These are phyloP conservation scores for Nicotiana tabacum DNA, from an alignment of 257 asterid genomes.

Conservation along the genomic window DNA sequence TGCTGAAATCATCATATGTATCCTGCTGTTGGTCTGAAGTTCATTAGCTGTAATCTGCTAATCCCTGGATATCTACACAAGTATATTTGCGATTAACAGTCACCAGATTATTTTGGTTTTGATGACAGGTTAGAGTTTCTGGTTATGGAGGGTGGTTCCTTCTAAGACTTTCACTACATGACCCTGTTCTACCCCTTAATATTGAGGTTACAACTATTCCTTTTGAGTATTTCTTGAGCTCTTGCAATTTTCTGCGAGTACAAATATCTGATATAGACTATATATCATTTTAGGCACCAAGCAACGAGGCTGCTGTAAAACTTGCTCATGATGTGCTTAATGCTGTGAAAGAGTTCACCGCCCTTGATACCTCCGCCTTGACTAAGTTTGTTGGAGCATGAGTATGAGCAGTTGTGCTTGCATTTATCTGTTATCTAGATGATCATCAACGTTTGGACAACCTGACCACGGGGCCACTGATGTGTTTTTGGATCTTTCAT, in stretches of 20 bases:
- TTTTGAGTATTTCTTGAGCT: slow-evolving; percentile 7
- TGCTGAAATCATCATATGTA: not conserved
- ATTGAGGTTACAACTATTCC: slow-evolving; percentile 55
- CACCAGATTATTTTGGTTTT: slow-evolving; percentile 11
- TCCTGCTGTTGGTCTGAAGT: not conserved
- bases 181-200: slow-evolving; percentile 94
- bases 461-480: not conserved
- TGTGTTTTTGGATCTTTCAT: not conserved
- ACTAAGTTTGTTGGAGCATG: slow-evolving; percentile 53
- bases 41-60: not conserved
- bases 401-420: not conserved
- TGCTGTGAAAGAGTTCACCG: slow-evolving; percentile 54
- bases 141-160: slow-evolving; percentile 99
- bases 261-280: slow-evolving; percentile 4
- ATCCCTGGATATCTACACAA: not conserved
- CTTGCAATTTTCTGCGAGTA: not conserved
- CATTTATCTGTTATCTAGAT: not conserved
- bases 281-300: slow-evolving; percentile 52
- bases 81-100: not conserved
- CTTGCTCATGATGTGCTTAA: slow-evolving; percentile 67
- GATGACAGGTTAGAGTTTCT: slow-evolving; percentile 73
- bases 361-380: slow-evolving; percentile 73
- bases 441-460: not conserved
- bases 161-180: slow-evolving; percentile 94
- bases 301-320: slow-evolving; percentile 64